Base-by-base conservation (phyloP, 305 asterid species). In the Solanum hybrid region DNA sequence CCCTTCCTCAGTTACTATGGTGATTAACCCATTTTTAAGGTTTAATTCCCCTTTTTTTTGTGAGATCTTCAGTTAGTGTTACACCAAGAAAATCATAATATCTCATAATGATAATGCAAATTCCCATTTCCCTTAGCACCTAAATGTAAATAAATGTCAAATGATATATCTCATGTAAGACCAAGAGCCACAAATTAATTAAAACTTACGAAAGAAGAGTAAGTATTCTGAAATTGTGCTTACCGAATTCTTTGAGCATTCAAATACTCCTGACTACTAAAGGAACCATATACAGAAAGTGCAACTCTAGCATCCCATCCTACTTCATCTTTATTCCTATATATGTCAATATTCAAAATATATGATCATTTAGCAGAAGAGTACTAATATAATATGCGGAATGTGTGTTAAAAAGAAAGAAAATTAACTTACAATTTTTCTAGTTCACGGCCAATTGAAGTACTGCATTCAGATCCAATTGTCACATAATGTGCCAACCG, bases 281-380 rank as follows among this genome's bases (percentile, higher is more conserved):
- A 96, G 28, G 98, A 89, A 74, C 96, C 92, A 86, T 96, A 96
- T 2, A 95, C 93, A n/a, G 97, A 90, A 80, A 97, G 96, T 67
- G 95, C 98, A 71, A 97, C 97, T 86, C 98, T 94, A 9, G 95
- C 97, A 88, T 97, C 99, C 97, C 98, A 95, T 28, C 99, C 99
- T 51, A 94, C 36, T 89, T 95, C 98, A 39, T 87, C 90, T 91
- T 87, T 92, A n/a, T 91, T 78, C 90, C 97, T 95, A 92, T 51
- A 51, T 51, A 51, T 91, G 75, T 24, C 92, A 82, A 86, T 40
- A 40, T 83, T 46, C 71, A 42, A 83, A 40, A 83, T 42, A 40
- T 13, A 40, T 13, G 61, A 13, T 81, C 28, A 31, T 26, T 80
- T 37, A 16, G 33, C 22, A 81, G 24, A 81, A 81, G 35, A 79